These are phyloP conservation scores for Cornus suecica DNA, from an alignment of 148 eudicot genomes.

Conservation along the genomic window DNA sequence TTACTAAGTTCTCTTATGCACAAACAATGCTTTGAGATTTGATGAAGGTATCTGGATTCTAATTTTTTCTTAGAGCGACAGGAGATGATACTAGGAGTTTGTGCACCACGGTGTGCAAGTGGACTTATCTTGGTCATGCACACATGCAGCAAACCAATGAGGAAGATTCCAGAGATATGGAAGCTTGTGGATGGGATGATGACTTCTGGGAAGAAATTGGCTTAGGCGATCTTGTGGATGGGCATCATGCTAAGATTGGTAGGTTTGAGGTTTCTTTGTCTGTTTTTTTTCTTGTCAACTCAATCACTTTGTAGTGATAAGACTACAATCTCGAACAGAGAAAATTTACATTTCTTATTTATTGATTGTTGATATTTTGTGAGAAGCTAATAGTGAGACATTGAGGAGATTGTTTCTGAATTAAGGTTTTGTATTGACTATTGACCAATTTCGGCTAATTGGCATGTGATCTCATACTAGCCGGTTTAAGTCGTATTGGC, in stretches of 20 bases:
- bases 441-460: background rate
- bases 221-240: constrained; percentile 89
- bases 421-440: background rate
- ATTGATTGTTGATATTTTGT: background rate
- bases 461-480: background rate
- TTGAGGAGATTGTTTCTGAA: background rate
- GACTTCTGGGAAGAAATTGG: constrained; percentile 99
- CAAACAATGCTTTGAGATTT: background rate
- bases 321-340: background rate
- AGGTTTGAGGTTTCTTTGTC: background rate
- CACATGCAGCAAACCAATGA: constrained; percentile 72
- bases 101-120: constrained; percentile 97
- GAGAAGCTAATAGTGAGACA: background rate
- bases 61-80: constrained; percentile 61
- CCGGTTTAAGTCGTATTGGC: background rate
- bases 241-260: constrained; percentile 99
- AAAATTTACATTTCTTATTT: background rate
- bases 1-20: background rate
- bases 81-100: constrained; percentile 98
- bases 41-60: constrained; percentile 13
- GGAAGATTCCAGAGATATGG: constrained; percentile 77
- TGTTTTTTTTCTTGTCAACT: background rate
- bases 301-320: background rate
- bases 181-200: constrained; percentile 99
- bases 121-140: constrained; percentile 99